Base-by-base conservation (phyloP, 352 stramenopile genomes). In the Pythium pyrilobum region DNA sequence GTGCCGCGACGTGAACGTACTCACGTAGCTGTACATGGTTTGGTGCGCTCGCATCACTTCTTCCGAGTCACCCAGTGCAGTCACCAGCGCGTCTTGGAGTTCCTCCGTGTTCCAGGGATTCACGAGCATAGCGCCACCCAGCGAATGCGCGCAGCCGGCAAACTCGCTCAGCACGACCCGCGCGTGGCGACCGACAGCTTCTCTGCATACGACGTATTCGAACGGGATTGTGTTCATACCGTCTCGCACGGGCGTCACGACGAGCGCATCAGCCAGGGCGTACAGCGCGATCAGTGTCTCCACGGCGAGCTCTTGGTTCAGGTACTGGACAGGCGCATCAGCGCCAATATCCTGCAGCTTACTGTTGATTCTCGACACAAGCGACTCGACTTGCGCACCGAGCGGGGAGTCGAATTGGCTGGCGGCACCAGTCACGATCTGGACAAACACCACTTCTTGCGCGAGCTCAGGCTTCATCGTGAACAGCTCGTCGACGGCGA, bases 401-500 rank as follows among this genome's bases (percentile, higher is more conserved):
- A 97, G 60, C 0, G 87, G 88, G 11, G 74, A 82, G 38, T 84
- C 70, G 23, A 72, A 73, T 5, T 74, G 64, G 3, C 63, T 64
- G 5, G 59, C 56, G 6, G 74, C 62, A 28, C 75, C 75, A 7
- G 77, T 88, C 5, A 89, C 81, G 47, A 99, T 97, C 66, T 98
- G 94, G 29, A 98, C 69, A 39, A 98, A 85, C 5, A 97, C 92
- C 24, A 98, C 88, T 56, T 98, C 95, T 23, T 93, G 90, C 6
- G 89, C 81, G 55, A 96, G 93, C 45, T 98, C 83, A 0, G 89
- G 89, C 38, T 92, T 81, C 25, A 77, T 56, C 20, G 76, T 92
- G 20, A 97, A 90, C 23, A 96, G 67, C 31, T 96, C 78, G 46
- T 97, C 89, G 5, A 97, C 72, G 1, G 84, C 88, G 10, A 96